Evolutionary conservation across 2,329 filamentous ascomycete genomes (phyloP), one percentile per base, ranked within the genome.

Genomic region (Fusarium sp.): DNA sequence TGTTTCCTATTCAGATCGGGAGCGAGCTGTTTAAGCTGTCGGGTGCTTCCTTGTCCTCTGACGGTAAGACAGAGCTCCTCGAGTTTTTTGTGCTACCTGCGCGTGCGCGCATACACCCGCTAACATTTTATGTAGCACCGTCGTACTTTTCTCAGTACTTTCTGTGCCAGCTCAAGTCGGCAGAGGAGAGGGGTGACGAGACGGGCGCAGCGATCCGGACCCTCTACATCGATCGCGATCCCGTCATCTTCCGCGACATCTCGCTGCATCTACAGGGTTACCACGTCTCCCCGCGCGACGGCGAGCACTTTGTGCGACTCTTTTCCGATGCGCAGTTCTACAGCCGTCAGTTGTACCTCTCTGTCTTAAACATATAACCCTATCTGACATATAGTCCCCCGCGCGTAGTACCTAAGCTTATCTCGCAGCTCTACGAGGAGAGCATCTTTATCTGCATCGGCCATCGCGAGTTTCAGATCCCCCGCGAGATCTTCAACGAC

Each of bases 81-180:
- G 48, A 37, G 18, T 30, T 23, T 6, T 34, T 16, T 30, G 45
- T 25, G 45, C 11, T 9, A n/a, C 30, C 6, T 8, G 48, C 25
- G 48, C 25, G 14, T 25, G 45, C 45, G 41, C 41, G 41, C 41
- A 45, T 23, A 39, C 62, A 57, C 58, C 27, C 35, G 48, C 71
- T 76, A 61, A 76, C 71, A 56, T 37, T 59, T 65, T 27, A 25
- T 66, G 34, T 60, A 97, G 96, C 95, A 79, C 96, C 96, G 68
- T 98, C 95, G 59, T 98, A 98, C 83, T 98, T 98, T 84, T 97
- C 96, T 23, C 93, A 95, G 77, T 98, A 97, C 85, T 98, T 98
- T 83, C 88, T 92, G 76, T 94, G 94, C 78, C 95, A 98, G 84
- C 84, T 98, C 45, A 88, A 90, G 67, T 85, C 87, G 76, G 92